Percentiles rank a stretch among this genome's conserved stretches.
These are phyloP conservation scores for Colletotrichum acutatum DNA, from an alignment of 2,329 filamentous ascomycete species.

Conservation along the genomic window DNA sequence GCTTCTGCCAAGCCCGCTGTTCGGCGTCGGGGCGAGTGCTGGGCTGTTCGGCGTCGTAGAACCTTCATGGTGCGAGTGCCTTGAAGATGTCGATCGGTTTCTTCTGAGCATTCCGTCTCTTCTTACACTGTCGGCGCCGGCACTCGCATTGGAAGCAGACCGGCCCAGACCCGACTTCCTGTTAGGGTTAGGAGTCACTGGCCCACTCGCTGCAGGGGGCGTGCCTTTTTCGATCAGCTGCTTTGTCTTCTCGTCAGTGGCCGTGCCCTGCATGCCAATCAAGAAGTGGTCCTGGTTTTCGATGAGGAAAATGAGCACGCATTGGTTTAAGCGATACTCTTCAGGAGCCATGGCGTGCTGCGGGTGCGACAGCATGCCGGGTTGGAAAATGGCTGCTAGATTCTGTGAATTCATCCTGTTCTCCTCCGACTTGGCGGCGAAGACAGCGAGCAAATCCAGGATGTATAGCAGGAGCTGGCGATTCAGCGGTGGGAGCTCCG, in stretches of 20 bases:
- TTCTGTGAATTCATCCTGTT: constrained; percentile 98
- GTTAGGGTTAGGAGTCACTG: constrained; percentile 61
- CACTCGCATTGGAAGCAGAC: constrained; percentile 89
- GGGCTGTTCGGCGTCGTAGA: constrained; percentile 77
- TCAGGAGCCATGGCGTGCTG: constrained; percentile 94
- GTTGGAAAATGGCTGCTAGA: constrained; percentile 96
- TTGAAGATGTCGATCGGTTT: constrained; percentile 94
- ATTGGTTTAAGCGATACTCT: constrained; percentile 95
- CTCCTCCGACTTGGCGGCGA: constrained; percentile 94
- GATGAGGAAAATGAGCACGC: constrained; percentile 96
- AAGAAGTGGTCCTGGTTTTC: constrained; percentile 99
- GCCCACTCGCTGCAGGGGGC: constrained; percentile 56
- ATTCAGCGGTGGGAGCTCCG: constrained; percentile 91
- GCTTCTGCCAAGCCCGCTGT: constrained; percentile 71
- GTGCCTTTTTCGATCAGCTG: constrained; percentile 77
- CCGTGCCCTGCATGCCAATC: constrained; percentile 98
- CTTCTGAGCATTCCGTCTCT: constrained; percentile 83
- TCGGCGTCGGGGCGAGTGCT: constrained; percentile 63
- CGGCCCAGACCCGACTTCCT: constrained; percentile 72
- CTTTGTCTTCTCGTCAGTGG: constrained; percentile 84
- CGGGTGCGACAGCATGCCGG: constrained; percentile 94
- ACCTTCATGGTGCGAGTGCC: constrained; percentile 80
- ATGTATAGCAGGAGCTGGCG: constrained; percentile 95
- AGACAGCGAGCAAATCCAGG: constrained; percentile 93
- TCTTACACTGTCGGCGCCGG: constrained; percentile 85